These are phyloP conservation scores for Kodamaea restingae DNA, from an alignment of 805 yeast species.

Conservation along the genomic window DNA sequence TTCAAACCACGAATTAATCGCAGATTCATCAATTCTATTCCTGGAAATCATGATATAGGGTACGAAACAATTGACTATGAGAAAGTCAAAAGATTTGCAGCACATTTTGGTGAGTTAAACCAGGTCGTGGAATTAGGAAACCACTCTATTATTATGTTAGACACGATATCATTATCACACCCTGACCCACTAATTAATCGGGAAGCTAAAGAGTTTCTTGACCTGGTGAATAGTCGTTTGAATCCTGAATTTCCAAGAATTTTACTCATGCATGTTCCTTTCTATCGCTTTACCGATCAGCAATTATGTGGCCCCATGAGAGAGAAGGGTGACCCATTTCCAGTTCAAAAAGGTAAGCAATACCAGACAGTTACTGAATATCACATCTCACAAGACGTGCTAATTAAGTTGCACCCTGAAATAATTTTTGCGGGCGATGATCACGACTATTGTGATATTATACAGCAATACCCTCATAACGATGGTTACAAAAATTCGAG, in stretches of 20 bases:
- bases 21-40: constrained; percentile 40
- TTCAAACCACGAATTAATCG: constrained; percentile 53
- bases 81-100: constrained; percentile 59
- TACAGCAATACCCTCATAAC: constrained; percentile 16
- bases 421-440: constrained; percentile 89
- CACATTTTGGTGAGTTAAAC: constrained; percentile 71
- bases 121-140: constrained; percentile 55
- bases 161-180: constrained; percentile 78
- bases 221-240: constrained; percentile 21
- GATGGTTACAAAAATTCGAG: constrained; percentile 17
- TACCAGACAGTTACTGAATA: constrained; percentile 84
- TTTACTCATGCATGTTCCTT: constrained; percentile 82
- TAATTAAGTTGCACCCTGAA: constrained; percentile 59
- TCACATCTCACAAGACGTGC: constrained; percentile 53
- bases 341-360: constrained; percentile 71
- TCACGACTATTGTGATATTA: constrained; percentile 30
- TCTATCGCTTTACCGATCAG: constrained; percentile 60
- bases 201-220: constrained; percentile 56
- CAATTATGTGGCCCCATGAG: constrained; percentile 74
- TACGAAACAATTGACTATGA: constrained; percentile 67
- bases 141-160: constrained; percentile 71
- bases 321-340: constrained; percentile 63
- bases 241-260: constrained; percentile 52
- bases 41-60: constrained; percentile 98
- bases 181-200: constrained; percentile 34